Evolutionary conservation across 306 rosid genomes (phyloP).

Genomic region (Citrullus colocynthis): DNA sequence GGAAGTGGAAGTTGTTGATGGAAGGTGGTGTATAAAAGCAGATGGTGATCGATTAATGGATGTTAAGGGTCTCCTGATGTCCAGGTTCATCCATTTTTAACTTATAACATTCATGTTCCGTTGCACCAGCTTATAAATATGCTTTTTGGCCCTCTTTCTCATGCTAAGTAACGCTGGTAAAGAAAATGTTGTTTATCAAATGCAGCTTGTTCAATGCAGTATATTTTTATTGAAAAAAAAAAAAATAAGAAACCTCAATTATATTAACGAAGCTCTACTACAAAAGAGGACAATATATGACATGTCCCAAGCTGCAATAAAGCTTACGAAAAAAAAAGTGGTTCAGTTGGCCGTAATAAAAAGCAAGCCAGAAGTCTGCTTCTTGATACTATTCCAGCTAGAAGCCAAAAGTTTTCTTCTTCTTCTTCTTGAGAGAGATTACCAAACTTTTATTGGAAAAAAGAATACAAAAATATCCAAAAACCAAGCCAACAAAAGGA

Average conservation of each 20-base stretch:
- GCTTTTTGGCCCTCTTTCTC: background rate
- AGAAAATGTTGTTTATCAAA: background rate
- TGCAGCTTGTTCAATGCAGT: background rate
- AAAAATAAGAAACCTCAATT: background rate
- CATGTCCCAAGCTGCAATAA: background rate
- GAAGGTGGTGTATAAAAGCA: slow-evolving; percentile 85
- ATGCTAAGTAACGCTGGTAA: background rate
- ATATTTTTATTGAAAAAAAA: background rate
- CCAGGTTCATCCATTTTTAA: slow-evolving; percentile 44
- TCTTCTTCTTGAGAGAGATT: no score
- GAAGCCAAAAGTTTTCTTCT: no score
- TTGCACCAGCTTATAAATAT: background rate
- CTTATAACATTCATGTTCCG: background rate
- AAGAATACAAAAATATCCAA: no score
- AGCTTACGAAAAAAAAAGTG: background rate
- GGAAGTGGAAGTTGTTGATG: slow-evolving; percentile 73
- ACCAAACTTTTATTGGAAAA: no score
- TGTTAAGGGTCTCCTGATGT: slow-evolving; percentile 60
- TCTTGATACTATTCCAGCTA: background rate
- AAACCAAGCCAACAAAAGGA: no score
- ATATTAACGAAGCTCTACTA: background rate
- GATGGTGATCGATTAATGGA: slow-evolving; percentile 39
- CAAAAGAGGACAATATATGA: background rate
- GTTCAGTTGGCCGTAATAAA: background rate
- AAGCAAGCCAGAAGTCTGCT: background rate